Evolutionary conservation across 805 yeast species (phyloP).

Genomic region (Candida verbasci): DNA sequence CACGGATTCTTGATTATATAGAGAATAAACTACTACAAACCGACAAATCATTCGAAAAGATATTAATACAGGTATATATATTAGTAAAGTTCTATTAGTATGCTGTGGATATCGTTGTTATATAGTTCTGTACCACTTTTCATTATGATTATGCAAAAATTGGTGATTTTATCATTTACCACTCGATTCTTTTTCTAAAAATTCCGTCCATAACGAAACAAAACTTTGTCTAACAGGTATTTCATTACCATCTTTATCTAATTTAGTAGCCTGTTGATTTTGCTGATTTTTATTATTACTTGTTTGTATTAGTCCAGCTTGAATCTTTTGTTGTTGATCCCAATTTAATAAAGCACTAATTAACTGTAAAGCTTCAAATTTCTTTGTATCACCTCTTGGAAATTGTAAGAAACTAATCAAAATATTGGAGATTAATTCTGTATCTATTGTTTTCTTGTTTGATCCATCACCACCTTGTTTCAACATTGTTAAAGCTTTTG

Average conservation of each 20-base stretch:
- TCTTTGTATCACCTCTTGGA: constrained; percentile 91
- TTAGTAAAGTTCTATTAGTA: too few relatives aligned
- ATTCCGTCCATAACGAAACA: constrained; percentile 77
- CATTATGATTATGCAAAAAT: neutral
- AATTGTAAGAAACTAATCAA: constrained; percentile 78
- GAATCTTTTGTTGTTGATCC: constrained; percentile 75
- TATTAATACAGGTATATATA: too few relatives aligned
- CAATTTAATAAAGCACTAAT: constrained; percentile 81
- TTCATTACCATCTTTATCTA: constrained; percentile 13
- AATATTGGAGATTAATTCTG: constrained; percentile 82
- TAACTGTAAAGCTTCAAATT: constrained; percentile 85
- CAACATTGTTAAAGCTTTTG: constrained; percentile 84
- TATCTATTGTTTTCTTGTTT: constrained; percentile 69
- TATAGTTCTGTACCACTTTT: neutral
- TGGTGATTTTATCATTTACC: constrained; percentile 3
- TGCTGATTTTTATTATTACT: constrained; percentile 7
- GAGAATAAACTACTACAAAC: too few relatives aligned
- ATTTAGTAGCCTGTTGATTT: constrained; percentile 8
- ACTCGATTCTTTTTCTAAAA: constrained; percentile 63
- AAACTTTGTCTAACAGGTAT: constrained; percentile 45
- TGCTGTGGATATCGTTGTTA: too few relatives aligned
- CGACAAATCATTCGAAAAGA: too few relatives aligned
- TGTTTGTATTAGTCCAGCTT: constrained; percentile 62
- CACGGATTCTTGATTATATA: too few relatives aligned
- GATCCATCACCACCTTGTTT: constrained; percentile 53